Percentiles rank a stretch among this genome's conserved stretches.
Evolutionary conservation across 495 filamentous ascomycete species (phyloP).

Genomic region (Rhypophila decipiens): DNA sequence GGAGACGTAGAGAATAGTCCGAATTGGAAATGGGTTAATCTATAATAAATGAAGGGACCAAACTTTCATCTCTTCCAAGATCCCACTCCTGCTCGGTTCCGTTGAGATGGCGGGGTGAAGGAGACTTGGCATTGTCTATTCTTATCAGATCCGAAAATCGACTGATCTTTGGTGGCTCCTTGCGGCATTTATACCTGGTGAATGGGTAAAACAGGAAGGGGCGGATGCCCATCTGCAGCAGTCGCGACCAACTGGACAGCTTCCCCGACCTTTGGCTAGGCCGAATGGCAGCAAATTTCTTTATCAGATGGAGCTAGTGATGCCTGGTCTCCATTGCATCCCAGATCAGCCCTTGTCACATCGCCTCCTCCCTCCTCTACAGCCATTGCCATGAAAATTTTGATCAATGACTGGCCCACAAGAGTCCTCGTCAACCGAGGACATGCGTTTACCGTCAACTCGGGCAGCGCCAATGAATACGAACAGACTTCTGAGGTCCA

Average conservation of each 20-base stretch:
- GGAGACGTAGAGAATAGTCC: neutral
- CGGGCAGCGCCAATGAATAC: neutral
- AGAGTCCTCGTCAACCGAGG: neutral
- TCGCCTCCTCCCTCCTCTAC: no score
- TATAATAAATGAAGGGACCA: neutral
- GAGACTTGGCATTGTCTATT: constrained; percentile 29
- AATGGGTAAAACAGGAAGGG: neutral
- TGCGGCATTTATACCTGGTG: constrained; percentile 28
- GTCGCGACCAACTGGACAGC: no score
- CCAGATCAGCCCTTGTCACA: no score
- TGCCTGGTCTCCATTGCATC: neutral
- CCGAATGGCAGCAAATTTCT: constrained; percentile 1
- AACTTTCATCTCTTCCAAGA: neutral
- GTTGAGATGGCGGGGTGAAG: no score
- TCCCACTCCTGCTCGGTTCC: neutral
- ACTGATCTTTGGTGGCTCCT: neutral
- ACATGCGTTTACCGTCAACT: no score
- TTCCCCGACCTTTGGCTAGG: no score
- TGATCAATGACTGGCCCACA: neutral
- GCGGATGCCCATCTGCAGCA: constrained; percentile 9
- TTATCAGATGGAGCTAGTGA: constrained; percentile 32
- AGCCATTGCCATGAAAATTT: constrained; percentile 7
- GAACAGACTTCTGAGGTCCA: neutral
- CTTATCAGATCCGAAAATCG: constrained; percentile 35
- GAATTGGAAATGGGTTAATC: neutral